Evolutionary conservation across 257 asterid species (phyloP).

Genomic region (Salvia rosmarinus): DNA sequence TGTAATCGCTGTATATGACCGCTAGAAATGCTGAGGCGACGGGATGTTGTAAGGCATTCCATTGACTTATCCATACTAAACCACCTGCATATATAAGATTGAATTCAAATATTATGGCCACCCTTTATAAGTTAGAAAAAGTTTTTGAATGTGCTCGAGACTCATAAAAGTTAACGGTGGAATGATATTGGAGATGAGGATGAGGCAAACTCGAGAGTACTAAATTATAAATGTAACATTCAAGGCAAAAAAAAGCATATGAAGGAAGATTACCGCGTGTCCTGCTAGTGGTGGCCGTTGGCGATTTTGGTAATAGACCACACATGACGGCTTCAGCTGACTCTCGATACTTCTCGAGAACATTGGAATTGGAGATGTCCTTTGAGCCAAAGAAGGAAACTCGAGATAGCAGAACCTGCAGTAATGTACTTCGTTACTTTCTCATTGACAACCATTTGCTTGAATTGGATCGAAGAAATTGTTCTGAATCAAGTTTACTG

Average conservation of each 20-base stretch:
- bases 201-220: not conserved
- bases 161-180: too few relatives aligned
- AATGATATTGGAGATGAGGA: not conserved
- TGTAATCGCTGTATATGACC: slow-evolving; percentile 79
- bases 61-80: slow-evolving; percentile 70
- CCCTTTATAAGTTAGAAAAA: too few relatives aligned
- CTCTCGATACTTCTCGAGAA: slow-evolving; percentile 63
- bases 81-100: slow-evolving; percentile 57
- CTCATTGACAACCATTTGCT: slow-evolving; percentile 2
- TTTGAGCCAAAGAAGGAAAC: slow-evolving; percentile 79
- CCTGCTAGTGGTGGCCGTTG: slow-evolving; percentile 84
- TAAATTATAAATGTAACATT: slow-evolving; percentile 21
- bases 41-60: slow-evolving; percentile 96
- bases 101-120: too few relatives aligned
- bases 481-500: too few relatives aligned
- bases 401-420: slow-evolving; percentile 91
- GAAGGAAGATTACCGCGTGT: slow-evolving; percentile 58
- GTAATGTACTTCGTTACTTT: not conserved
- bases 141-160: too few relatives aligned
- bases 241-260: not conserved
- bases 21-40: slow-evolving; percentile 93
- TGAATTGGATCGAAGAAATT: not conserved
- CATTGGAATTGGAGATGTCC: slow-evolving; percentile 53
- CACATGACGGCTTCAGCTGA: slow-evolving; percentile 99
- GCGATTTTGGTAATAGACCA: slow-evolving; percentile 87